phyloP scores from a whole-genome alignment of 164 flowering plant species.

The Sedum album region DNA sequence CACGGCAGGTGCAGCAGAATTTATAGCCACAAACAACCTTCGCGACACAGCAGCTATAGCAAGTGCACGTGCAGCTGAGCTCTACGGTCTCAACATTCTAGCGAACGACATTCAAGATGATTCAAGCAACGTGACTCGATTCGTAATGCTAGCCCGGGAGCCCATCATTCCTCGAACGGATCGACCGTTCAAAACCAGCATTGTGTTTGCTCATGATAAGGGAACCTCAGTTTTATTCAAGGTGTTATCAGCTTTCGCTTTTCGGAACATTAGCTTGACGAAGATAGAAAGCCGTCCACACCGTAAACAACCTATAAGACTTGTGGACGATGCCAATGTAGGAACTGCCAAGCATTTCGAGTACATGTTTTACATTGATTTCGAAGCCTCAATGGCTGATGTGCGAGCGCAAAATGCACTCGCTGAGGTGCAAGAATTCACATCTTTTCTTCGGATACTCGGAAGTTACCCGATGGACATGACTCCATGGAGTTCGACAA shows the following conservation, averaged over 20 bases:
- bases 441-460: conserved; percentile 51
- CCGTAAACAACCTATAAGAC: conserved; percentile 44
- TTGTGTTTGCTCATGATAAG: conserved; percentile 55
- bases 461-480: conserved; percentile 73
- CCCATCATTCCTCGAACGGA: conserved; percentile 63
- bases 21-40: conserved; percentile 41
- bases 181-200: conserved; percentile 68
- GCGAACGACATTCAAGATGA: conserved; percentile 62
- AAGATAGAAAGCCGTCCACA: conserved; percentile 66
- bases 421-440: conserved; percentile 64
- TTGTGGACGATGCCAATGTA: conserved; percentile 49
- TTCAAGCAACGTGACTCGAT: conserved; percentile 53
- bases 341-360: conserved; percentile 68
- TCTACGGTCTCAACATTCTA: conserved; percentile 49
- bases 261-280: conserved; percentile 52
- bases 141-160: conserved; percentile 64
- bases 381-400: conserved; percentile 70
- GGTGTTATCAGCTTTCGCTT: conserved; percentile 63
- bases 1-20: conserved; percentile 70
- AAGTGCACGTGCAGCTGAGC: conserved; percentile 52
- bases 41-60: conserved; percentile 67
- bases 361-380: conserved; percentile 60
- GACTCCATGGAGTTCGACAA: conserved; percentile 38
- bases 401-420: conserved; percentile 58
- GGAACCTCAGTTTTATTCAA: conserved; percentile 59